Base-by-base conservation (phyloP, 805 yeast genomes). In the Sugiyamaella valdiviana region DNA sequence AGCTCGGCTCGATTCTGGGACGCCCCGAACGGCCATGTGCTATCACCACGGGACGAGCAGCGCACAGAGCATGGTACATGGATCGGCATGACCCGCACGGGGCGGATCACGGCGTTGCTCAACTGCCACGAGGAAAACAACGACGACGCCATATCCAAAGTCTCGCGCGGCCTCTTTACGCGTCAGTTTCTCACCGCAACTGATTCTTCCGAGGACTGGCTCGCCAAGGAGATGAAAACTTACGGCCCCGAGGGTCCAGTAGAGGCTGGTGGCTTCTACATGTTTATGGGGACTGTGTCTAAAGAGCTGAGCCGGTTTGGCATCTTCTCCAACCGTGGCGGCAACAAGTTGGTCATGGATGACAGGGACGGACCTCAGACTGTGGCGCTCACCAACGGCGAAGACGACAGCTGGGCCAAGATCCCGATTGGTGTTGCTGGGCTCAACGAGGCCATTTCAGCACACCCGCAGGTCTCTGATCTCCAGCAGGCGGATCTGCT, bases 41-140 rank as follows among this genome's bases (percentile, higher is more conserved):
- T 87, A 9, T 76, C 84, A 6, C 97, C 97, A 0, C 66, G 74
- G 36, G 97, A 91, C 63, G 63, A 85, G 57, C 87, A 82, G 0
- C 65, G 89, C 32, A 66, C 71, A 1, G 89, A 80, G 48, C 86
- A 79, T 53, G 97, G 99, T 1, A 86, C 97, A 0, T 93, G 99
- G 99, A 78, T 87, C 1, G 97, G 95, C 0, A 74, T 84, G 1
- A 73, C 79, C 37, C 69, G 69, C 24, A 61, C 57, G 2, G 87
- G 87, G 0, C 60, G 66, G n/a, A 50, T 90, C 1, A 85, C 95
- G 0, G 84, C 84, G 2, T 72, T 91, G 22, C 81, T 93, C 15
- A 91, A 91, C 62, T 80, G 78, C 61, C 68, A 85, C 42, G 93
- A 84, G 56, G 64, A 66, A 5, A 48, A 53, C 6, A 59, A 76